phyloP scores from a whole-genome alignment of 1,284 basidiomycete species.

The Puccinia triticina region DNA sequence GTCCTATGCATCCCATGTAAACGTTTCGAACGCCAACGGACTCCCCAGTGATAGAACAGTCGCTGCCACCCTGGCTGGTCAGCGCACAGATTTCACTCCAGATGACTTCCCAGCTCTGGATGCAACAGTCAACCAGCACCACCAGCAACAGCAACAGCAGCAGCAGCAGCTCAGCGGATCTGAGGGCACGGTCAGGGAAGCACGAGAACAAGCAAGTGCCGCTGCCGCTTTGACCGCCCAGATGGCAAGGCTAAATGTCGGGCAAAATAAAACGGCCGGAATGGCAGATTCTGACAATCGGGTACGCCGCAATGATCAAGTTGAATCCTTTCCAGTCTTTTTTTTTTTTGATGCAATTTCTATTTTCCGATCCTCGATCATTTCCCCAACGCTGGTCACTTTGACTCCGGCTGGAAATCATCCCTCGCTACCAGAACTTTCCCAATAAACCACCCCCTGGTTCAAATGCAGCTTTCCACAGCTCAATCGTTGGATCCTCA shows the following conservation, averaged over 20 bases:
- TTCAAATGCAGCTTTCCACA: conserved; percentile 30
- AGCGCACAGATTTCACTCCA: conserved; percentile 49
- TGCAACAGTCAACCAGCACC: conserved; percentile 41
- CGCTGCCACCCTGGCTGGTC: conserved; percentile 40
- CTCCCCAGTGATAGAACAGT: conserved; percentile 33
- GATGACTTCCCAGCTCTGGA: conserved; percentile 52
- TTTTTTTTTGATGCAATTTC: background rate
- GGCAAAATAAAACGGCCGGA: conserved; percentile 30
- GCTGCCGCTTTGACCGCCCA: conserved; percentile 49
- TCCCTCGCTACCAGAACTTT: conserved; percentile 19
- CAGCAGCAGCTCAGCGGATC: conserved; percentile 22
- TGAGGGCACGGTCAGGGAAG: conserved; percentile 37
- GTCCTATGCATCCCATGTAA: conserved; percentile 51
- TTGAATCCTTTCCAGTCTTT: background rate
- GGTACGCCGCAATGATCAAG: conserved; percentile 9
- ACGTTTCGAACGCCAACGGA: conserved; percentile 36
- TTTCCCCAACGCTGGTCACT: background rate
- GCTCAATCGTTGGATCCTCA: conserved; percentile 34
- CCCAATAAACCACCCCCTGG: conserved; percentile 22
- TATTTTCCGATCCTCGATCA: background rate
- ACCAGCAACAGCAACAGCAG: conserved; percentile 40
- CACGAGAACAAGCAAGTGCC: conserved; percentile 49
- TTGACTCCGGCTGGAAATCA: background rate
- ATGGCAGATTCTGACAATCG: conserved; percentile 42
- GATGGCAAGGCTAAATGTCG: conserved; percentile 45